These are phyloP conservation scores for Gossypium bickii DNA, from an alignment of 345 rosid species.

Conservation along the genomic window DNA sequence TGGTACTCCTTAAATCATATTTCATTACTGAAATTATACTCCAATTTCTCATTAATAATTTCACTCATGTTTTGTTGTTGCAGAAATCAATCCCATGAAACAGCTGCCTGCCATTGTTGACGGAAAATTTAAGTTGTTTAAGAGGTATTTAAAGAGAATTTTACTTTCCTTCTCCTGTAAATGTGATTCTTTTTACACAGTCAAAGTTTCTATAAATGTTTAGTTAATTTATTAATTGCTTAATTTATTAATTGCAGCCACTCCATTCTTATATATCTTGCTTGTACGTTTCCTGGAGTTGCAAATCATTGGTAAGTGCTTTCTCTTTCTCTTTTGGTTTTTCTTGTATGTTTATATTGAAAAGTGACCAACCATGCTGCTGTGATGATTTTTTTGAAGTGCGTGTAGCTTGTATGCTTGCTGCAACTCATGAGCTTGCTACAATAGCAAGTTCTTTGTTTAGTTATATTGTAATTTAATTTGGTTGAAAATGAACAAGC, in stretches of 20 bases:
- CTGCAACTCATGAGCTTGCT: too few relatives aligned
- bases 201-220: too few relatives aligned
- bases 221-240: constrained; percentile 13
- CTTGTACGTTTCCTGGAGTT: constrained; percentile 71
- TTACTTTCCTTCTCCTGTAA: not conserved
- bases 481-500: too few relatives aligned
- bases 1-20: constrained; percentile 31
- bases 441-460: too few relatives aligned
- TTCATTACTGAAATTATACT: not conserved
- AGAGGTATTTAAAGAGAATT: constrained; percentile 47
- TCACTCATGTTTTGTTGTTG: not conserved
- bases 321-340: not conserved
- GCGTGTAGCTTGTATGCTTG: too few relatives aligned
- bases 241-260: constrained; percentile 43
- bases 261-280: constrained; percentile 73
- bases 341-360: not conserved
- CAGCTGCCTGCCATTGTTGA: constrained; percentile 73
- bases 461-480: too few relatives aligned
- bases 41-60: too few relatives aligned
- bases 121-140: constrained; percentile 74
- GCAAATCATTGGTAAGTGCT: constrained; percentile 69
- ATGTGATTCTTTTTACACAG: too few relatives aligned
- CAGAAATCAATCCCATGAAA: constrained; percentile 68
- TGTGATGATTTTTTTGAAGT: too few relatives aligned
- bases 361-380: too few relatives aligned